These are phyloP conservation scores for Salix suchowensis DNA, from an alignment of 345 rosid genomes.

Conservation along the genomic window DNA sequence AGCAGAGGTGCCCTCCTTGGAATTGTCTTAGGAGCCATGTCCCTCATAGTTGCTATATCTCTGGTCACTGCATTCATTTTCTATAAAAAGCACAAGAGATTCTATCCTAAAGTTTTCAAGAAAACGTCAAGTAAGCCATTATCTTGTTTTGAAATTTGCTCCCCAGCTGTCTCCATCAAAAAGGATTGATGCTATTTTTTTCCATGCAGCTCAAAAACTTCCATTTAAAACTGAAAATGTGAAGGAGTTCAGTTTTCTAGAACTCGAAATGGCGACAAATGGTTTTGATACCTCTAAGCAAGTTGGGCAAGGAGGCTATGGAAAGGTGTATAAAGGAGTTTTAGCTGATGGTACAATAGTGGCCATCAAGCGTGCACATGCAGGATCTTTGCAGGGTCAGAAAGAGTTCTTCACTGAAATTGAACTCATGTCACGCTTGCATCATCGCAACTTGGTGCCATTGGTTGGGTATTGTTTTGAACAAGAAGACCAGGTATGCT, in stretches of 20 bases:
- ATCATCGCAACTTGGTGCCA: conserved; percentile 58
- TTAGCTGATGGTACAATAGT: conserved; percentile 41
- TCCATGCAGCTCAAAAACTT: conserved; percentile 23
- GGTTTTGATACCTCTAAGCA: conserved; percentile 27
- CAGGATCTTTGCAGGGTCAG: conserved; percentile 44
- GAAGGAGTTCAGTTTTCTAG: conserved; percentile 36
- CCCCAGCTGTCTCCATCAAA: not conserved
- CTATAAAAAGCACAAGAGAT: conserved; percentile 1
- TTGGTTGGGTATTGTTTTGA: conserved; percentile 52
- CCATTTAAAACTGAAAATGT: conserved; percentile 39
- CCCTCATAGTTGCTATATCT: not conserved
- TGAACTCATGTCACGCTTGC: conserved; percentile 43
- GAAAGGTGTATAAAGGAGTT: conserved; percentile 50
- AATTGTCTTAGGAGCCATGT: conserved; percentile 16
- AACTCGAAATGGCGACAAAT: conserved; percentile 41
- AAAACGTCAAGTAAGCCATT: conserved; percentile 4
- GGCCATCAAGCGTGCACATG: conserved; percentile 47
- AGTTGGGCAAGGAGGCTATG: conserved; percentile 54
- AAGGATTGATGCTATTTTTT: not conserved
- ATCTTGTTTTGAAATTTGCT: not conserved
- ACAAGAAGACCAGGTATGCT: conserved; percentile 37
- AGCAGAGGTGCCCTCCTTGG: conserved; percentile 13
- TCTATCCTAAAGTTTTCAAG: not conserved
- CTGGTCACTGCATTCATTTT: conserved; percentile 13
- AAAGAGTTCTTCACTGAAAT: conserved; percentile 53